phyloP scores from a whole-genome alignment of 495 filamentous ascomycete genomes.

The Bathelium albidoporum region DNA sequence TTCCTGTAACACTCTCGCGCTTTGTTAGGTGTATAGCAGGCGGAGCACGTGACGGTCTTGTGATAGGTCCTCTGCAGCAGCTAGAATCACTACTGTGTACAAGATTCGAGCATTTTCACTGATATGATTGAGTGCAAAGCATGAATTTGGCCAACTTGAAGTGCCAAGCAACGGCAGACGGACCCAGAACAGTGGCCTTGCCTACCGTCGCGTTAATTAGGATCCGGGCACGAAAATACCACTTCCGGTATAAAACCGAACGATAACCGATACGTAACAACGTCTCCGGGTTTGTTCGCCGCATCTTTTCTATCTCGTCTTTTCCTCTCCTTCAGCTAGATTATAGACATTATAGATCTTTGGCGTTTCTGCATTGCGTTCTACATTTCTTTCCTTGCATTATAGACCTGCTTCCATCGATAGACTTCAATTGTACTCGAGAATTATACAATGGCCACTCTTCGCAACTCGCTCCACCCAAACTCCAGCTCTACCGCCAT shows the following conservation, averaged over 20 bases:
- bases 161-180: too few relatives aligned
- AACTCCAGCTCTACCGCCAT: constrained; percentile 8
- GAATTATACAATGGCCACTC: constrained; percentile 4
- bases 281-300: neutral
- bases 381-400: neutral
- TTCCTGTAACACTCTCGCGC: too few relatives aligned
- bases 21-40: too few relatives aligned
- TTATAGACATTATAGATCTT: neutral
- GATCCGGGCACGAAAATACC: too few relatives aligned
- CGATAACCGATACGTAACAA: neutral
- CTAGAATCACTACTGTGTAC: too few relatives aligned
- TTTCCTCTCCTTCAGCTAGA: neutral
- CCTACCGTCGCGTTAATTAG: too few relatives aligned
- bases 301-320: neutral
- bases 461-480: neutral
- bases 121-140: too few relatives aligned
- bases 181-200: too few relatives aligned
- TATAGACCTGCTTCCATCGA: neutral
- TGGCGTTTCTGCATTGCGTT: neutral
- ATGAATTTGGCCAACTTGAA: too few relatives aligned
- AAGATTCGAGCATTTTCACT: too few relatives aligned
- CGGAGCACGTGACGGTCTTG: too few relatives aligned
- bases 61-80: too few relatives aligned
- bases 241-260: neutral
- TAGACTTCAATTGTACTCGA: neutral